These are phyloP conservation scores for Linum tenue DNA, from an alignment of 345 rosid genomes.

Conservation along the genomic window DNA sequence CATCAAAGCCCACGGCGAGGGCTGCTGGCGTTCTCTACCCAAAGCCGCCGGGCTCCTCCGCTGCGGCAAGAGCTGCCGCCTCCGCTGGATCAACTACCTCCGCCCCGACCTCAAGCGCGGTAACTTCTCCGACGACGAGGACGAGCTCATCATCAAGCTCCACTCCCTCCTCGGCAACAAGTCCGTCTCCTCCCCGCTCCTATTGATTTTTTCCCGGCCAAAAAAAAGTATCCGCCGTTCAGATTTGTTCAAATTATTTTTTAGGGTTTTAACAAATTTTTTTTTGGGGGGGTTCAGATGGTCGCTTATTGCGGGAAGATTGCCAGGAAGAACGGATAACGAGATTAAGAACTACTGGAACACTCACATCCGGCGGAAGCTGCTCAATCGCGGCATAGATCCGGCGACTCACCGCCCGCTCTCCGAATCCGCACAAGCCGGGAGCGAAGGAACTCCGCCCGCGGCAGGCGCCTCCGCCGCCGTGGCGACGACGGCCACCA, in stretches of 20 bases:
- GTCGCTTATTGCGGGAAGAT: slow-evolving; percentile 26
- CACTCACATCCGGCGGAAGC: slow-evolving; percentile 23
- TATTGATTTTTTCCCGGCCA: not conserved
- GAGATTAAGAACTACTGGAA: slow-evolving; percentile 34
- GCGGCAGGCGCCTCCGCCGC: not conserved
- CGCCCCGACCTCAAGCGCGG: slow-evolving; percentile 30
- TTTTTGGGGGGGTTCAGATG: too few species aligned
- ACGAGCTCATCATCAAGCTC: slow-evolving; percentile 28
- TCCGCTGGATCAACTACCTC: slow-evolving; percentile 24
- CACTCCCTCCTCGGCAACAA: slow-evolving; percentile 30
- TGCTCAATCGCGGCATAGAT: slow-evolving; percentile 16
- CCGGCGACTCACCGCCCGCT: slow-evolving; percentile 25
- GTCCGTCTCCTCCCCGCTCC: slow-evolving; percentile 8
- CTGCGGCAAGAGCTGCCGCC: slow-evolving; percentile 29
- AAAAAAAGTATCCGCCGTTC: not conserved
- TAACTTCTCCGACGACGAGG: slow-evolving; percentile 26
- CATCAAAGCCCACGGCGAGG: slow-evolving; percentile 27
- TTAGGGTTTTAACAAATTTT: not conserved
- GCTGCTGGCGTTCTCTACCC: slow-evolving; percentile 30
- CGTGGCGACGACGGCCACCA: slow-evolving; percentile 14
- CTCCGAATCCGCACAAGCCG: slow-evolving; percentile 20
- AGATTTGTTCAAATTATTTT: not conserved
- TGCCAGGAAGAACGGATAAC: slow-evolving; percentile 30
- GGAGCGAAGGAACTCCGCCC: too few species aligned
- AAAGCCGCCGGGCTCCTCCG: slow-evolving; percentile 30